Percentiles rank a stretch among this genome's conserved stretches.
phyloP scores from a whole-genome alignment of 352 stramenopile genomes.

The Pythium monospermum region DNA sequence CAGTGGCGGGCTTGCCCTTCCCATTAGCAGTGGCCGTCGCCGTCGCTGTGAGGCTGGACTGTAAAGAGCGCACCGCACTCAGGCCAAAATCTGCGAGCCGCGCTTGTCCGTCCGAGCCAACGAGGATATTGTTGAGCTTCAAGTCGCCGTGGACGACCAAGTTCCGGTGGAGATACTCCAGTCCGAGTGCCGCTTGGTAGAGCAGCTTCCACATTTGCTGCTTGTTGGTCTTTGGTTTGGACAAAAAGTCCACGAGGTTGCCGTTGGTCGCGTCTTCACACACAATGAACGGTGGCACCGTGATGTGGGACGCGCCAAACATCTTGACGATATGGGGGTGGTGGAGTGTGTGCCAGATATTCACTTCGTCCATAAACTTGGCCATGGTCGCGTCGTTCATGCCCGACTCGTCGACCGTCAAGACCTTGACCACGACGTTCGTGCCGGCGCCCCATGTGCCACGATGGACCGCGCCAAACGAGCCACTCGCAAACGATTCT shows the following conservation, averaged over 20 bases:
- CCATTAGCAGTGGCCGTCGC: not conserved
- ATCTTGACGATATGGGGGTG: conserved; percentile 88
- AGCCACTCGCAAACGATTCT: not conserved
- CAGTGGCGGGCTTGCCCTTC: too few relatives aligned
- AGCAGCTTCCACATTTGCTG: conserved; percentile 22
- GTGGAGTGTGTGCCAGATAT: conserved; percentile 79
- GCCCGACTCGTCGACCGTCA: not conserved
- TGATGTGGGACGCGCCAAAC: conserved; percentile 27
- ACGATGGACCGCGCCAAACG: conserved; percentile 1
- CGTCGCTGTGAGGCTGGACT: not conserved
- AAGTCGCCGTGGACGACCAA: conserved; percentile 15
- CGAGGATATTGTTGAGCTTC: conserved; percentile 18
- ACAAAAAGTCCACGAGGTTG: conserved; percentile 24
- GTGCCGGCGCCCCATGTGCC: not conserved
- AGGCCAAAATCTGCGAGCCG: conserved; percentile 24
- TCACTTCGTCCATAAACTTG: not conserved
- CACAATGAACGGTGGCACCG: conserved; percentile 17
- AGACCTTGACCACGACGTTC: conserved; percentile 6
- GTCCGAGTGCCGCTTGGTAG: conserved; percentile 1
- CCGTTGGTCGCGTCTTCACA: conserved; percentile 23
- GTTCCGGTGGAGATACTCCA: conserved; percentile 1
- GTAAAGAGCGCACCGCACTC: not conserved
- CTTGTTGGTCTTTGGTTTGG: not conserved
- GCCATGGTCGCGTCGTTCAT: not conserved
- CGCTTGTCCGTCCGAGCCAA: not conserved